phyloP scores from a whole-genome alignment of 306 rosid species.

The Clitoria ternatea region DNA sequence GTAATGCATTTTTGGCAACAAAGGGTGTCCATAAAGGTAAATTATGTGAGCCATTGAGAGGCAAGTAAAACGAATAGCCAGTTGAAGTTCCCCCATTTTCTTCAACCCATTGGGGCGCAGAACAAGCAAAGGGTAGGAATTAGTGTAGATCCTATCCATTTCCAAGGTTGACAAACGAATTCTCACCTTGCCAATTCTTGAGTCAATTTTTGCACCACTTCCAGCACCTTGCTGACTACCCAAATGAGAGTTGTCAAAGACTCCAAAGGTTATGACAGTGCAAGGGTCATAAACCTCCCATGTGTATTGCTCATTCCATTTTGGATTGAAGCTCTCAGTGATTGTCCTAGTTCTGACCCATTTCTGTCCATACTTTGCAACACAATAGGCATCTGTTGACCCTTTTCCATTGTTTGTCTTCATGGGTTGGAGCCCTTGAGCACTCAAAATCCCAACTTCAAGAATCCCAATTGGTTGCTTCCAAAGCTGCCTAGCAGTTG shows the following conservation, averaged over 20 bases:
- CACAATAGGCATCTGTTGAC: constrained; percentile 70
- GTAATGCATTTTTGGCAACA: constrained; percentile 71
- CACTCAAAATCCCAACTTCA: constrained; percentile 83
- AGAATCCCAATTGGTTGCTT: constrained; percentile 82
- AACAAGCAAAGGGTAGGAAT: constrained; percentile 67
- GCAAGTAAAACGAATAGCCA: constrained; percentile 71
- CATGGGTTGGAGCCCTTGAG: constrained; percentile 75
- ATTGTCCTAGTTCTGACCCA: constrained; percentile 86
- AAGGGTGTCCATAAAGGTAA: constrained; percentile 61
- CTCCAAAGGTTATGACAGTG: constrained; percentile 48
- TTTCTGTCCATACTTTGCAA: constrained; percentile 77
- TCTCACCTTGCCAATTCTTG: constrained; percentile 70
- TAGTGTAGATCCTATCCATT: constrained; percentile 77
- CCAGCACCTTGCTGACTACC: constrained; percentile 43
- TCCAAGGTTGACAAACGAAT: constrained; percentile 78
- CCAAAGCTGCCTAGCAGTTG: constrained; percentile 79
- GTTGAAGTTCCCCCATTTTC: constrained; percentile 79
- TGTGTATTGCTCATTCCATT: constrained; percentile 41
- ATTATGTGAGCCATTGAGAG: constrained; percentile 65
- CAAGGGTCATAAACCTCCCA: constrained; percentile 45
- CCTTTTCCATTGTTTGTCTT: constrained; percentile 53
- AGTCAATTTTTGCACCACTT: constrained; percentile 39
- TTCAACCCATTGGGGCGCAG: constrained; percentile 55
- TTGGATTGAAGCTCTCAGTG: constrained; percentile 42
- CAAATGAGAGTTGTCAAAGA: constrained; percentile 71